Conservation (phyloP, 441 rosid genomes). For the Biscutella laevigata region DNA sequence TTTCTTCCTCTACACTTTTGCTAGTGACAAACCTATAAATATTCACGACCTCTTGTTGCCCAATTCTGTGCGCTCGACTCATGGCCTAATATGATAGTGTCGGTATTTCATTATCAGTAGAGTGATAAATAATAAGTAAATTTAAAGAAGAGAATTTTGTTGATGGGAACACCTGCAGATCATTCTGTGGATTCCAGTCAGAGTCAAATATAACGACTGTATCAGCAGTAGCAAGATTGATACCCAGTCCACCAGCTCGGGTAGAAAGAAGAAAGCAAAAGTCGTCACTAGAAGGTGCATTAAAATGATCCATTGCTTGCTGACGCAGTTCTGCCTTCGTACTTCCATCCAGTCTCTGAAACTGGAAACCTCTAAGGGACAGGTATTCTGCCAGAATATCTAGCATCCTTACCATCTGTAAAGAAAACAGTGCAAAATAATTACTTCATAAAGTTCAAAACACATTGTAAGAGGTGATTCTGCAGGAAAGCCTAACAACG, state of each 20-base stretch:
- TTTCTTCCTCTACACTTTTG: constrained; percentile 99
- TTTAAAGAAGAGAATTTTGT: constrained; percentile 1
- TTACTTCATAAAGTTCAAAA: neutral
- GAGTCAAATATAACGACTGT: constrained; percentile 99
- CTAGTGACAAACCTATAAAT: constrained; percentile 98
- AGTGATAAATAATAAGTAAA: constrained; percentile 4
- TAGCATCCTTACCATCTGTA: constrained; percentile 98
- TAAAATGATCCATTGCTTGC: constrained; percentile 99
- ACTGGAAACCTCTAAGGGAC: constrained; percentile 90
- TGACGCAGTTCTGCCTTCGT: constrained; percentile 97
- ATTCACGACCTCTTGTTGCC: constrained; percentile 98
- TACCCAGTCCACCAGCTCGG: constrained; percentile 99
- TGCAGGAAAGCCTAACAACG: constrained; percentile 5
- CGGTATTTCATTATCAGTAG: constrained; percentile 7
- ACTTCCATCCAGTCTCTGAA: constrained; percentile 98
- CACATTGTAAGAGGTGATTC: neutral
- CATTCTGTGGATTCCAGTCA: constrained; percentile 99
- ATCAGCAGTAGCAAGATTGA: constrained; percentile 98
- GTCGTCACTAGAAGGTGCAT: constrained; percentile 98
- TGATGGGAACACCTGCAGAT: constrained; percentile 62
- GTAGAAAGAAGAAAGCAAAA: constrained; percentile 99
- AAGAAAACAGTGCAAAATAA: constrained; percentile 11
- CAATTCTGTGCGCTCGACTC: constrained; percentile 99
- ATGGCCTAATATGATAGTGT: constrained; percentile 61
- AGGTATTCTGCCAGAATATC: constrained; percentile 90